Percentiles rank a stretch among this genome's conserved stretches.
Conservation (phyloP, 2,329 filamentous ascomycete genomes). For the Didymella exigua region DNA sequence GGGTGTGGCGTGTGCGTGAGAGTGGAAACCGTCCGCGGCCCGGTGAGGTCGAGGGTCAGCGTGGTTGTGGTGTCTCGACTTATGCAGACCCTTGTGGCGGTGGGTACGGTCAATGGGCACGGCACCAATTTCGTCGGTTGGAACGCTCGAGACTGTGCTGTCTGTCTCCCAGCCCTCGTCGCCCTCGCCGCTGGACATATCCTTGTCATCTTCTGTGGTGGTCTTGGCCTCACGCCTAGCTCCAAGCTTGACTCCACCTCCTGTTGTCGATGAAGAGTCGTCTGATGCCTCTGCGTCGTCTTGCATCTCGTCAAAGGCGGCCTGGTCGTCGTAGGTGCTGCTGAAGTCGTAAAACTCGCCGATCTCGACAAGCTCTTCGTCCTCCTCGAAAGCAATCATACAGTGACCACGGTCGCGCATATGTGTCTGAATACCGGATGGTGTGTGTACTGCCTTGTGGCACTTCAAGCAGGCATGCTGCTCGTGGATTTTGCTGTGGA, state of each 20-base stretch:
- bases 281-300: conserved; percentile 54
- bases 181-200: conserved; percentile 59
- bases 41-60: conserved; percentile 74
- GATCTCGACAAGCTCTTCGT: conserved; percentile 90
- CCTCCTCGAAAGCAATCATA: conserved; percentile 89
- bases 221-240: conserved; percentile 60
- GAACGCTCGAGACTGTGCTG: conserved; percentile 81
- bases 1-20: conserved; percentile 74
- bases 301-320: conserved; percentile 60
- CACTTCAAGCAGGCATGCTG: conserved; percentile 88
- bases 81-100: conserved; percentile 73
- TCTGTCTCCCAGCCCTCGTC: conserved; percentile 95
- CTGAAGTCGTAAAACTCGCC: conserved; percentile 98
- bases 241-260: conserved; percentile 71
- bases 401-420: conserved; percentile 98
- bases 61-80: conserved; percentile 77
- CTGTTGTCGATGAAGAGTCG: conserved; percentile 54
- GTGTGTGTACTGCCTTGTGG: conserved; percentile 78
- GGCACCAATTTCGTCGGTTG: conserved; percentile 80
- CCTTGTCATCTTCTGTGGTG: conserved; percentile 43
- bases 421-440: conserved; percentile 86
- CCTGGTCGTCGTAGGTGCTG: conserved; percentile 88
- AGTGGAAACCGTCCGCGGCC: conserved; percentile 78
- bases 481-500: conserved; percentile 80
- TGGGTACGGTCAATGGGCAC: conserved; percentile 76